A percentile compares a stretch with the other conserved stretches of the same genome.
These are phyloP conservation scores for Solanum hybrid DNA, from an alignment of 305 asterid genomes.

Conservation along the genomic window DNA sequence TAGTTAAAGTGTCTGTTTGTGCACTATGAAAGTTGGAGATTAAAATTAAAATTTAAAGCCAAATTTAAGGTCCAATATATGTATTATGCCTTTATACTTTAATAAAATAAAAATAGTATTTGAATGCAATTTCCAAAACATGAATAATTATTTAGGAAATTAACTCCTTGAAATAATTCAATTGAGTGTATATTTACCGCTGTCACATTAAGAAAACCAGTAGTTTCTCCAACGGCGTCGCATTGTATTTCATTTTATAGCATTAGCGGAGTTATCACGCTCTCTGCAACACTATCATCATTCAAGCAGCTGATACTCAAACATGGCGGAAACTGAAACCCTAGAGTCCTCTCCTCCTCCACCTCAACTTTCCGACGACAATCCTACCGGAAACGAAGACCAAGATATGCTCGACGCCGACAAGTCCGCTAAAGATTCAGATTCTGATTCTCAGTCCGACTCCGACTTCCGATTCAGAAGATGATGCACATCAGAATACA, in stretches of 20 bases:
- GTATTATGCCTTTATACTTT: too few species aligned
- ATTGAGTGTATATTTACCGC: neutral
- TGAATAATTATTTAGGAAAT: neutral
- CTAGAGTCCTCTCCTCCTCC: constrained; percentile 9
- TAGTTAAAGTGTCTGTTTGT: too few species aligned
- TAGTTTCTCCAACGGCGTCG: neutral
- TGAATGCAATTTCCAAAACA: neutral
- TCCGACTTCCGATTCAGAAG: constrained; percentile 52
- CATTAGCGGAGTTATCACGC: neutral
- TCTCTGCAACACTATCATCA: neutral
- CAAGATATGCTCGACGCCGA: constrained; percentile 43
- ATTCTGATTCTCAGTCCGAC: constrained; percentile 37
- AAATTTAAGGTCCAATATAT: too few species aligned
- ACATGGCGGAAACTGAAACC: constrained; percentile 15
- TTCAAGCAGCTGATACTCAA: neutral
- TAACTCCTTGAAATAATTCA: neutral
- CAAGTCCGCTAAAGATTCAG: constrained; percentile 32
- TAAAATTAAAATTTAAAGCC: too few species aligned
- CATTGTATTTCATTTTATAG: neutral
- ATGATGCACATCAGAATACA: constrained; percentile 46
- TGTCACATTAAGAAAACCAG: neutral
- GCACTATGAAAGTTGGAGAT: too few species aligned
- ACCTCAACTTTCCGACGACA: constrained; percentile 16
- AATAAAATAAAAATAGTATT: too few species aligned
- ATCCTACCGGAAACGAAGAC: constrained; percentile 17